phyloP scores from a whole-genome alignment of 2,329 filamentous ascomycete genomes.

The Polytolypa hystricis region DNA sequence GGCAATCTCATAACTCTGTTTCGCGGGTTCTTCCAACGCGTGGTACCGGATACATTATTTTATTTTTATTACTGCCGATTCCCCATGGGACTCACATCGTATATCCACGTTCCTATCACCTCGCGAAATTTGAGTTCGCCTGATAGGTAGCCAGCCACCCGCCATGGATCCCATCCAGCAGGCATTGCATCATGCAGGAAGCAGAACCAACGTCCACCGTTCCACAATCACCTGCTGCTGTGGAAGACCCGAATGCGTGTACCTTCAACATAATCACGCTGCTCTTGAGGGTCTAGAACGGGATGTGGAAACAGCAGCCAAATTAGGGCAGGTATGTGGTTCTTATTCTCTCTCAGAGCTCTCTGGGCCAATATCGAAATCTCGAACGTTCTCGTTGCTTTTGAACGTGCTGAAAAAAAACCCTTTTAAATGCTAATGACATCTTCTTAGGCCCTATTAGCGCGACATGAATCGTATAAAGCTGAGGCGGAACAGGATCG shows the following conservation, averaged over 20 bases:
- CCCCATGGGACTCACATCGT: too few species aligned
- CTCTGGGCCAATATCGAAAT: too few species aligned
- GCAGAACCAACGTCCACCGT: conserved; percentile 2
- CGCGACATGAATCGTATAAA: conserved; percentile 90
- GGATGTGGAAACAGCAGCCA: conserved; percentile 75
- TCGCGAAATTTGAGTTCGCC: too few species aligned
- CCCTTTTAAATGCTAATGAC: background rate
- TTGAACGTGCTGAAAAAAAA: background rate
- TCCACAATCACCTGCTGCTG: conserved; percentile 60
- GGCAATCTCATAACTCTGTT: too few species aligned
- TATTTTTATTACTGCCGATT: too few species aligned
- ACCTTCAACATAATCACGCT: conserved; percentile 67
- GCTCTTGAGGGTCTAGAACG: conserved; percentile 73
- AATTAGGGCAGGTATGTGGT: conserved; percentile 71
- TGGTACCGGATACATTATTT: too few species aligned
- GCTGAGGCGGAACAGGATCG: conserved; percentile 82
- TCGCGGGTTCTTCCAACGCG: too few species aligned
- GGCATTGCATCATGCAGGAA: conserved; percentile 1
- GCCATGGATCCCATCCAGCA: conserved; percentile 6
- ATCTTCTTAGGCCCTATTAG: conserved; percentile 67
- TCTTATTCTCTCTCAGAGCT: too few species aligned
- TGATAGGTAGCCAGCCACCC: too few species aligned
- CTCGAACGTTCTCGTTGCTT: background rate
- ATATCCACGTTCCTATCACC: too few species aligned
- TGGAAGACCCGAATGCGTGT: conserved; percentile 66